phyloP scores from a whole-genome alignment of 2,329 filamentous ascomycete genomes.

The Teratosphaeria viscida region DNA sequence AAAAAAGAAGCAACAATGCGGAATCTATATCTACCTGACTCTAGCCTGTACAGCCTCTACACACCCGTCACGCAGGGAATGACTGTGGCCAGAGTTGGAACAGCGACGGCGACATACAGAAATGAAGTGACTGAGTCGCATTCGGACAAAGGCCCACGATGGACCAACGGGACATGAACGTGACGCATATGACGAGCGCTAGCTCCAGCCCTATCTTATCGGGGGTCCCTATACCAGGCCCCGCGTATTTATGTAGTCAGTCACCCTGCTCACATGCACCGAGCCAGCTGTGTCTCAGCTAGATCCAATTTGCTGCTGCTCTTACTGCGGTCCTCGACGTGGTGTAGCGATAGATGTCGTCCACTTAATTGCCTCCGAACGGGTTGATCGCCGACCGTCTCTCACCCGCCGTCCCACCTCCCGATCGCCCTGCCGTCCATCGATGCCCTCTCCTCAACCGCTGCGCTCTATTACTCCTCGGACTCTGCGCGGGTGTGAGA shows the following conservation, averaged over 20 bases:
- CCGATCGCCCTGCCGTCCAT: background rate
- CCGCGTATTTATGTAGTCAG: background rate
- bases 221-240: background rate
- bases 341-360: background rate
- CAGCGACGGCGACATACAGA: background rate
- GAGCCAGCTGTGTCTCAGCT: background rate
- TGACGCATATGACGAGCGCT: background rate
- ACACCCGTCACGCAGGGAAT: background rate
- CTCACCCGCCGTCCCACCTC: background rate
- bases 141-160: conserved; percentile 1
- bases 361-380: background rate
- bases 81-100: background rate
- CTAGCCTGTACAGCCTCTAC: background rate
- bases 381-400: background rate
- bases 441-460: background rate
- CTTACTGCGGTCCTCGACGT: background rate
- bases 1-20: background rate
- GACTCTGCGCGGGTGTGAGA: background rate
- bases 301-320: background rate
- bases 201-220: background rate
- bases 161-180: background rate
- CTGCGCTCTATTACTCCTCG: background rate
- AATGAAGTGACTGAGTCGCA: background rate
- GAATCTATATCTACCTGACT: background rate
- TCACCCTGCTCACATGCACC: background rate